phyloP scores from a whole-genome alignment of 106 monocot genomes.

The Alisma plantagoaquatica region DNA sequence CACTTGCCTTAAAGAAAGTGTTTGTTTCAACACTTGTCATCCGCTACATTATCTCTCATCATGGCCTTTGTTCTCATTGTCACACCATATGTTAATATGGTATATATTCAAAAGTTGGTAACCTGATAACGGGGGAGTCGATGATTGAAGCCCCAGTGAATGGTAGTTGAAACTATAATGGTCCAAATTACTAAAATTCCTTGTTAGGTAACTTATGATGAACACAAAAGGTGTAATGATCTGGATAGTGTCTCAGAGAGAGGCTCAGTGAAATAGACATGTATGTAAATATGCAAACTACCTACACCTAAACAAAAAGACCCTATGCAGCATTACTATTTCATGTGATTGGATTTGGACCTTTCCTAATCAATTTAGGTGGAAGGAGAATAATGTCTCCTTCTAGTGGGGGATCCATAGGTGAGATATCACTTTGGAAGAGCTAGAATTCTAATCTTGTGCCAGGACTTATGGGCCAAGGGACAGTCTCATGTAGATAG shows the following conservation, averaged over 20 bases:
- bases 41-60: too few relatives aligned
- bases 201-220: too few relatives aligned
- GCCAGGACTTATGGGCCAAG: background rate
- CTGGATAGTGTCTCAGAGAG: slow-evolving; percentile 4
- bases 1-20: too few relatives aligned
- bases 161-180: too few relatives aligned
- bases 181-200: too few relatives aligned
- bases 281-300: slow-evolving; percentile 1
- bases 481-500: background rate
- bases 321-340: slow-evolving; percentile 1
- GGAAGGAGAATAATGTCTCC: background rate
- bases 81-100: too few relatives aligned
- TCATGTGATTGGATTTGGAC: background rate
- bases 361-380: background rate
- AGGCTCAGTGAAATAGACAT: slow-evolving; percentile 3
- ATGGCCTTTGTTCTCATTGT: too few relatives aligned
- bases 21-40: too few relatives aligned
- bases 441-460: background rate
- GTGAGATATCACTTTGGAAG: background rate
- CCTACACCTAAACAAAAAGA: slow-evolving; percentile 9
- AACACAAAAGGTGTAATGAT: background rate
- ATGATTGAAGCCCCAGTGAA: too few relatives aligned
- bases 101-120: too few relatives aligned
- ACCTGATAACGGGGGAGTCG: too few relatives aligned
- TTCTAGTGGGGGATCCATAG: background rate